Conservation (phyloP, 2,329 filamentous ascomycete genomes). For the Colletotrichum truncatum region DNA sequence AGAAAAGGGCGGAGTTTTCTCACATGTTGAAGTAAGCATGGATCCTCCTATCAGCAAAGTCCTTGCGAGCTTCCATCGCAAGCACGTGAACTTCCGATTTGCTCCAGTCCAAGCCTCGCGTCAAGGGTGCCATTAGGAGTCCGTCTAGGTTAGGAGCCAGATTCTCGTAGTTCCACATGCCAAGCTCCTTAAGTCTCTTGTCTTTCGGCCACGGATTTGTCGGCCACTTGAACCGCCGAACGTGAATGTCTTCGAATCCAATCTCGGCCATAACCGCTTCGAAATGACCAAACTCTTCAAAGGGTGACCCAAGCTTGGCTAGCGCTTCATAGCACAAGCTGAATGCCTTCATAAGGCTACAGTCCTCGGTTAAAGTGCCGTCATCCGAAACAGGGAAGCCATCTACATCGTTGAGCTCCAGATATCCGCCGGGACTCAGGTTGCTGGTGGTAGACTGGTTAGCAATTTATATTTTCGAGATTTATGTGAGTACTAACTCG, state of each 20-base stretch:
- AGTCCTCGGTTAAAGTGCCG: background rate
- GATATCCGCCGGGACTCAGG: background rate
- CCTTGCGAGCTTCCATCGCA: background rate
- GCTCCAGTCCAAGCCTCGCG: background rate
- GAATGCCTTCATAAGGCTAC: background rate
- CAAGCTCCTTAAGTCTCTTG: slow-evolving; percentile 38
- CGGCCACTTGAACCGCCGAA: slow-evolving; percentile 40
- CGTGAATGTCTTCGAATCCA: slow-evolving; percentile 42
- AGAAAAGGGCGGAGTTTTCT: too few relatives aligned
- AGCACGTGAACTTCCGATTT: background rate
- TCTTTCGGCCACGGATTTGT: slow-evolving; percentile 42
- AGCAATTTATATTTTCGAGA: background rate
- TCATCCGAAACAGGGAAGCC: background rate
- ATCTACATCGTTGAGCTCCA: slow-evolving; percentile 32
- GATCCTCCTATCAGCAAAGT: background rate
- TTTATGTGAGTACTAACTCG: background rate
- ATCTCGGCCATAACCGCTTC: slow-evolving; percentile 21
- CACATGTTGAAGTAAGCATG: background rate
- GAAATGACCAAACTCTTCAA: background rate
- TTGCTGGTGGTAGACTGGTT: background rate
- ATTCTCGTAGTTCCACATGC: slow-evolving; percentile 19
- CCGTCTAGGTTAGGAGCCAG: background rate
- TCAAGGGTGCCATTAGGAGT: background rate
- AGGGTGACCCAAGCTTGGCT: background rate
- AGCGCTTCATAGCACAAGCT: background rate